Conservation (phyloP, 352 stramenopile genomes). For the Pythium phragmiticola region DNA sequence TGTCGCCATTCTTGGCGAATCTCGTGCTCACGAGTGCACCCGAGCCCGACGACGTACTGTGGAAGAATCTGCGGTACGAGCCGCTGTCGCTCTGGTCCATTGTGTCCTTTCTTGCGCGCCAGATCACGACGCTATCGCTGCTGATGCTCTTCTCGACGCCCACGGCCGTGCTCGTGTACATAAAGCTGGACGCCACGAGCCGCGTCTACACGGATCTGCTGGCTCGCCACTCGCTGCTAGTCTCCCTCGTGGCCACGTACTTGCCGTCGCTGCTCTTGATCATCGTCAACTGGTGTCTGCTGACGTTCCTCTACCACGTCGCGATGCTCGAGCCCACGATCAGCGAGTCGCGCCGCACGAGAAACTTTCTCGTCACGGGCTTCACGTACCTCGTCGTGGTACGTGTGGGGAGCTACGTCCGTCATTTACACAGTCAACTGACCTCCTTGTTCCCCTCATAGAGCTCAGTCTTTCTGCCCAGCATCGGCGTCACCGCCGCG, state of each 20-base stretch:
- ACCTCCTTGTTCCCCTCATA: slow-evolving; percentile 12
- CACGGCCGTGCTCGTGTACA: slow-evolving; percentile 77
- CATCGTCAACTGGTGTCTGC: slow-evolving; percentile 68
- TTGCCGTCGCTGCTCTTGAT: slow-evolving; percentile 75
- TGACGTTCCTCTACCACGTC: slow-evolving; percentile 68
- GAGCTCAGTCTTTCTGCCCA: slow-evolving; percentile 78
- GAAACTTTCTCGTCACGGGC: slow-evolving; percentile 72
- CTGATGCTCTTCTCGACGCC: slow-evolving; percentile 76
- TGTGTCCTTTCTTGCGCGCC: slow-evolving; percentile 41
- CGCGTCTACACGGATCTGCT: slow-evolving; percentile 52
- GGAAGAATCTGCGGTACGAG: slow-evolving; percentile 68
- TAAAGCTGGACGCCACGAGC: slow-evolving; percentile 74
- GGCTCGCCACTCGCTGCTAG: slow-evolving; percentile 42
- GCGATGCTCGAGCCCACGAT: slow-evolving; percentile 66
- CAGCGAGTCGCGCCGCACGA: slow-evolving; percentile 61
- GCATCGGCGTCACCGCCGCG: slow-evolving; percentile 72
- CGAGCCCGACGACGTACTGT: slow-evolving; percentile 77
- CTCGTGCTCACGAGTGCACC: slow-evolving; percentile 67
- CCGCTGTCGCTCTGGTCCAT: slow-evolving; percentile 42
- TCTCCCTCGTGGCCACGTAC: slow-evolving; percentile 68
- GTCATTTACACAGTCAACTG: background rate
- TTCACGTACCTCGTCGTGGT: slow-evolving; percentile 79
- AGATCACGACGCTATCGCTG: slow-evolving; percentile 50
- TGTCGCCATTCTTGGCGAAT: slow-evolving; percentile 42
- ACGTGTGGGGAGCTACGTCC: slow-evolving; percentile 16